Conservation (phyloP, 2,329 filamentous ascomycete species). For the Colletotrichum sp. region DNA sequence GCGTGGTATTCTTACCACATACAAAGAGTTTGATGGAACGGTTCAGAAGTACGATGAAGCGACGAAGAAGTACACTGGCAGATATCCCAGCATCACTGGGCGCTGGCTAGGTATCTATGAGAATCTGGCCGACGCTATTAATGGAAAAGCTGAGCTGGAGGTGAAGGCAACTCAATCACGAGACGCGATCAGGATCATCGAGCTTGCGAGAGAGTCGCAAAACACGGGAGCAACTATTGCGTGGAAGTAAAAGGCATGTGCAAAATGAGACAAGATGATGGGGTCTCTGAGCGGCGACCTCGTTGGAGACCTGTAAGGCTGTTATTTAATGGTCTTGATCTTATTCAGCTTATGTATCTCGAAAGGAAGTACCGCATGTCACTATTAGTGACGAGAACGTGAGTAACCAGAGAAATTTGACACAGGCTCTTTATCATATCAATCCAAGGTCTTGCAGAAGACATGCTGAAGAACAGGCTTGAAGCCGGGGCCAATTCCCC, state of each 20-base stretch:
- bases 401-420: not conserved
- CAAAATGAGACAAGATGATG: not conserved
- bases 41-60: constrained; percentile 34
- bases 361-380: not conserved
- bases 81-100: constrained; percentile 42
- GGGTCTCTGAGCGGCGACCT: rapidly evolving
- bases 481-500: not conserved
- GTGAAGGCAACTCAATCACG: constrained; percentile 43
- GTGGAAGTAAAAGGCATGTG: constrained; percentile 23
- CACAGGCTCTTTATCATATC: not conserved
- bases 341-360: not conserved
- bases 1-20: constrained; percentile 37
- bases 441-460: not conserved
- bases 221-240: constrained; percentile 33
- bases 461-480: not conserved
- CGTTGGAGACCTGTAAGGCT: not conserved
- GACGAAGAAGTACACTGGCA: constrained; percentile 37
- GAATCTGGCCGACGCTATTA: constrained; percentile 43
- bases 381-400: not conserved
- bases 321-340: not conserved
- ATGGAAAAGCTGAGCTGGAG: constrained; percentile 39
- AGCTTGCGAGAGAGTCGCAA: constrained; percentile 45
- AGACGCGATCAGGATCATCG: constrained; percentile 43
- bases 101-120: constrained; percentile 44
- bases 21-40: constrained; percentile 35